Conservation (phyloP, 148 eudicot genomes). For the Rhododendron kiyosumense region DNA sequence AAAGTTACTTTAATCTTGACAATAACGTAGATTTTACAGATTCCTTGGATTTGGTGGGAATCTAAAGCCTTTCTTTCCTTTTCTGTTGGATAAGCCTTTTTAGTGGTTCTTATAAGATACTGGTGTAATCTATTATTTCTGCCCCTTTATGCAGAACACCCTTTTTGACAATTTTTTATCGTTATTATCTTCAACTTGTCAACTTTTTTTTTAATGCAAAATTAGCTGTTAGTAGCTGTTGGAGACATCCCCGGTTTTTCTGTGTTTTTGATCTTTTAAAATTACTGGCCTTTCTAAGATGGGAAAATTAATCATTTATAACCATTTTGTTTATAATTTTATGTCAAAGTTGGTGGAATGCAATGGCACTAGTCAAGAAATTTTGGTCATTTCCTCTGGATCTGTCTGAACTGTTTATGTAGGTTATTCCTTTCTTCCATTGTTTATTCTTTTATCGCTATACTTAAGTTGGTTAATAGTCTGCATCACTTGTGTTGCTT, state of each 20-base stretch:
- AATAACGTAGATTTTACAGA: background rate
- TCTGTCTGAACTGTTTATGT: background rate
- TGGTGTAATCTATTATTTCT: background rate
- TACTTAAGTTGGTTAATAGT: constrained; percentile 5
- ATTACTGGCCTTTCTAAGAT: background rate
- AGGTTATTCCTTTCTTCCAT: constrained; percentile 5
- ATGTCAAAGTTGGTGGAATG: background rate
- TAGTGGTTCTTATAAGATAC: background rate
- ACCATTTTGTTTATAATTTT: background rate
- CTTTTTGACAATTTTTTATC: background rate
- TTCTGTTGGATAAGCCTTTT: background rate
- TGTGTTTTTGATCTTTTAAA: background rate
- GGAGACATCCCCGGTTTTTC: background rate
- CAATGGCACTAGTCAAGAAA: background rate
- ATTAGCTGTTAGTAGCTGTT: background rate
- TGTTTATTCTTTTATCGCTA: background rate
- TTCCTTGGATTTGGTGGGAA: background rate
- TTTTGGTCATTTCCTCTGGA: background rate
- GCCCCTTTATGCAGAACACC: background rate
- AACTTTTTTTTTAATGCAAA: background rate
- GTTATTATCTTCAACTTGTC: background rate
- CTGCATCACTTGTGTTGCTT: constrained; percentile 14
- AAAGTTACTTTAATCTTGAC: background rate
- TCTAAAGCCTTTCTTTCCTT: background rate
- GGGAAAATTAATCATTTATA: background rate